Percentiles rank a stretch among this genome's conserved stretches.
Conservation (phyloP, 306 rosid genomes). For the Lotus japonicus region DNA sequence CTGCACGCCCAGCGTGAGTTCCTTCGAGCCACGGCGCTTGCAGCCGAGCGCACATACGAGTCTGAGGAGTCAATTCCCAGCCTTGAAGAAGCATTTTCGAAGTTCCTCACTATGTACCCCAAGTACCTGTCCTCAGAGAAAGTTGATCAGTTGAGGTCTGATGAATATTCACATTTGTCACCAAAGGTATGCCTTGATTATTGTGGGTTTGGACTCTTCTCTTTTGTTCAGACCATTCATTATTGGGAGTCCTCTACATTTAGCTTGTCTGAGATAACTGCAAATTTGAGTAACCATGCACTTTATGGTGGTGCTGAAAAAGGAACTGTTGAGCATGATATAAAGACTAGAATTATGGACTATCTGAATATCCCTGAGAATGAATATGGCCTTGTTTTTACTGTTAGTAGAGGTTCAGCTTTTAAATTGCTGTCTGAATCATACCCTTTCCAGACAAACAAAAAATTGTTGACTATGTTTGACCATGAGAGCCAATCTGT, state of each 20-base stretch:
- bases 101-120: conserved; percentile 91
- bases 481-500: conserved; percentile 97
- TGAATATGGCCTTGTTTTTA: conserved; percentile 92
- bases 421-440: conserved; percentile 80
- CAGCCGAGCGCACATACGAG: conserved; percentile 72
- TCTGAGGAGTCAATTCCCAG: conserved; percentile 62
- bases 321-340: conserved; percentile 86
- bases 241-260: conserved; percentile 94
- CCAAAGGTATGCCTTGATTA: conserved; percentile 99
- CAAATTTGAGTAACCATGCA: conserved; percentile 87
- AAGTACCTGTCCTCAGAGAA: conserved; percentile 75
- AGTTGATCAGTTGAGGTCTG: conserved; percentile 80
- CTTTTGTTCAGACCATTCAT: conserved; percentile 83
- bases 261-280: conserved; percentile 96
- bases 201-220: conserved; percentile 94
- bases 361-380: conserved; percentile 91
- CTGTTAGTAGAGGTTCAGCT: conserved; percentile 95
- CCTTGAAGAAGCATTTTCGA: conserved; percentile 55
- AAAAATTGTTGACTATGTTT: conserved; percentile 87
- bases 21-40: conserved; percentile 84
- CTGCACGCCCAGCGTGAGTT: conserved; percentile 86
- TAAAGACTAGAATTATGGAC: conserved; percentile 83
- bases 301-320: conserved; percentile 86
- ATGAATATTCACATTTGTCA: conserved; percentile 73
- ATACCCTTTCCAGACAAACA: conserved; percentile 88